Conservation (phyloP, 441 rosid genomes). For the Erodium texanum region DNA sequence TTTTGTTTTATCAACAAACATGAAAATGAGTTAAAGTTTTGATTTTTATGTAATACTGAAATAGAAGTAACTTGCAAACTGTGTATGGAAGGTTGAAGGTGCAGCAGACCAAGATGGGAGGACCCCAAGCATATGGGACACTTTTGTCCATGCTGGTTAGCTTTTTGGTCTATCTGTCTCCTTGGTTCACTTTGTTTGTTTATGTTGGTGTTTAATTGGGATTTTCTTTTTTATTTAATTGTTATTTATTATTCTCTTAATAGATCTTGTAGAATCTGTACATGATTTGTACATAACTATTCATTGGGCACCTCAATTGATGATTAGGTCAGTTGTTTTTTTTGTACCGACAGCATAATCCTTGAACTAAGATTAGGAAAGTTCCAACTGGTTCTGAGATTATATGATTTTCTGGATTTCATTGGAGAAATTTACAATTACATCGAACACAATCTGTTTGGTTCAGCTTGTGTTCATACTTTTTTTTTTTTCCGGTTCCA, state of each 20-base stretch:
- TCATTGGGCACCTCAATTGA: neutral
- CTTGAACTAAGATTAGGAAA: too few species aligned
- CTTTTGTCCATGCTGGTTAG: slow-evolving; percentile 14
- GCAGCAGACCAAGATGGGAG: slow-evolving; percentile 25
- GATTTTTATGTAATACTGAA: neutral
- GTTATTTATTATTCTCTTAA: neutral
- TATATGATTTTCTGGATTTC: too few species aligned
- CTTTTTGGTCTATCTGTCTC: neutral
- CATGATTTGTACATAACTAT: too few species aligned
- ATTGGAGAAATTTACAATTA: too few species aligned
- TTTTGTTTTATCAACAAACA: neutral
- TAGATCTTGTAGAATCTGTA: neutral
- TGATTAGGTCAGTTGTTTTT: neutral
- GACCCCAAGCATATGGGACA: slow-evolving; percentile 21
- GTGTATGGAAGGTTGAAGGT: slow-evolving; percentile 17
- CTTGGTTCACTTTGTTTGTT: neutral
- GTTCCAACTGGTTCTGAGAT: too few species aligned
- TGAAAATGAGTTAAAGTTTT: neutral
- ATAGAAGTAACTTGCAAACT: neutral
- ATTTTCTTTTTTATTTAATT: too few species aligned
- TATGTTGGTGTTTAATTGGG: neutral
- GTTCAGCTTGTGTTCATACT: neutral
- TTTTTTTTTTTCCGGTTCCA: neutral
- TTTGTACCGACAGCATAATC: too few species aligned
- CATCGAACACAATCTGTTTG: neutral